These are phyloP conservation scores for Boletus semigastroideus DNA, from an alignment of 1,284 basidiomycete species.

Conservation along the genomic window DNA sequence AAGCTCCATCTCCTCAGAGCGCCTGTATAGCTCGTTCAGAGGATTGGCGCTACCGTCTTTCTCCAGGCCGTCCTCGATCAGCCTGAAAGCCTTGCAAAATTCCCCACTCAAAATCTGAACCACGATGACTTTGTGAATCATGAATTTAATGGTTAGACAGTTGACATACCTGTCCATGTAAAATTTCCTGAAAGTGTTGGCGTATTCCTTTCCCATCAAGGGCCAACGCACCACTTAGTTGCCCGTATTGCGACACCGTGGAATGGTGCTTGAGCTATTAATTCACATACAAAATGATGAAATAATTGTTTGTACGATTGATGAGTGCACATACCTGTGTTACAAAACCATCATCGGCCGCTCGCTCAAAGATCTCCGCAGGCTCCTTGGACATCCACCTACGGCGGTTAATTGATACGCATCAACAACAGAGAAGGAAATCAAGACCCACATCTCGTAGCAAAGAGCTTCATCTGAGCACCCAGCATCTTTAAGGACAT, in stretches of 20 bases:
- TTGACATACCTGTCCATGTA: slow-evolving; percentile 51
- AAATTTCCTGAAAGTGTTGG: slow-evolving; percentile 56
- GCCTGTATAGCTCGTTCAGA: slow-evolving; percentile 52
- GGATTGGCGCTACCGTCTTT: slow-evolving; percentile 57
- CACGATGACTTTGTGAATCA: neutral
- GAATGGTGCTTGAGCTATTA: slow-evolving; percentile 60
- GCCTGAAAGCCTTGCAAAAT: slow-evolving; percentile 55
- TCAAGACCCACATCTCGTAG: slow-evolving; percentile 55
- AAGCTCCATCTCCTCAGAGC: slow-evolving; percentile 52
- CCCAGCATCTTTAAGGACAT: slow-evolving; percentile 60
- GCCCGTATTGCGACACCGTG: slow-evolving; percentile 60
- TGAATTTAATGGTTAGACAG: neutral
- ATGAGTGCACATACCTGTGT: slow-evolving; percentile 40
- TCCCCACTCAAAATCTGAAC: slow-evolving; percentile 57
- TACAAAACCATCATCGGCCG: slow-evolving; percentile 66
- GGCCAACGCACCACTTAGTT: slow-evolving; percentile 55
- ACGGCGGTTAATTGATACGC: neutral
- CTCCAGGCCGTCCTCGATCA: slow-evolving; percentile 59
- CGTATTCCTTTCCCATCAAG: slow-evolving; percentile 51
- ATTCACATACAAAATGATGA: neutral
- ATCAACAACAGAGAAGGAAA: neutral
- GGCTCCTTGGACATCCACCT: slow-evolving; percentile 77
- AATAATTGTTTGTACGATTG: neutral
- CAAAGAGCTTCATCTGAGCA: slow-evolving; percentile 68
- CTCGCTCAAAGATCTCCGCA: slow-evolving; percentile 68